A percentile compares a stretch with the other conserved stretches of the same genome.
phyloP scores from a whole-genome alignment of 192 early-diverging fungal species.

The Borealophlyctis nickersoniae region DNA sequence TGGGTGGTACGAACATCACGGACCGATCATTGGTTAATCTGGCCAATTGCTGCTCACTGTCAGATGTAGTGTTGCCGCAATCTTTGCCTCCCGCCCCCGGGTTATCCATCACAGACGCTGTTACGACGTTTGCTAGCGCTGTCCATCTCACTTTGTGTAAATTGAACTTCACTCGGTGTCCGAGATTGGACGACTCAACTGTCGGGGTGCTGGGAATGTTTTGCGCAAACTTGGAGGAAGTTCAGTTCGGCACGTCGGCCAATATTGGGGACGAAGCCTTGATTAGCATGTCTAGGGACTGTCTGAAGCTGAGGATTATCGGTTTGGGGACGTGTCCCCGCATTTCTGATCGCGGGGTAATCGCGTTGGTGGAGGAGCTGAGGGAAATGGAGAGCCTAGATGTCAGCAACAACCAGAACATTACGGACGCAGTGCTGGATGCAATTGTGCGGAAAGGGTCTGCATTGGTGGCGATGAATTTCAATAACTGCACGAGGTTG shows the following conservation, averaged over 20 bases:
- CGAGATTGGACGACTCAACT: background rate
- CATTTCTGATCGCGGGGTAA: slow-evolving; percentile 1
- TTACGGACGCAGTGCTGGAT: background rate
- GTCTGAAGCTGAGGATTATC: background rate
- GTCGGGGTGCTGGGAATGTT: background rate
- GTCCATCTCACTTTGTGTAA: too few relatives aligned
- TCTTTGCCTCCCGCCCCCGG: too few relatives aligned
- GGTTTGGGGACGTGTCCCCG: slow-evolving; percentile 1
- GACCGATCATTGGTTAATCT: background rate
- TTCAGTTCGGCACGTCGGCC: background rate
- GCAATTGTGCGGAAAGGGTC: slow-evolving; percentile 1
- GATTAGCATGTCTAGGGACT: background rate
- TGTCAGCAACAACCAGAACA: background rate
- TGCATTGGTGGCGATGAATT: background rate
- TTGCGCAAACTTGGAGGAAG: background rate
- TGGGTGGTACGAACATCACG: background rate
- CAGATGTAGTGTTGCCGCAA: background rate
- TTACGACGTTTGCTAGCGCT: too few relatives aligned
- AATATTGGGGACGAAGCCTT: background rate
- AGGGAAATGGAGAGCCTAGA: background rate
- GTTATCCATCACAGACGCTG: too few relatives aligned
- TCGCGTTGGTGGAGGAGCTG: background rate
- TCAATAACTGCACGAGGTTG: background rate
- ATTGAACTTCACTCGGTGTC: background rate
- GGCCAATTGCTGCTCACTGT: background rate